Evolutionary conservation across 164 flowering plant genomes (phyloP).

Genomic region (Liriodendron chinense): DNA sequence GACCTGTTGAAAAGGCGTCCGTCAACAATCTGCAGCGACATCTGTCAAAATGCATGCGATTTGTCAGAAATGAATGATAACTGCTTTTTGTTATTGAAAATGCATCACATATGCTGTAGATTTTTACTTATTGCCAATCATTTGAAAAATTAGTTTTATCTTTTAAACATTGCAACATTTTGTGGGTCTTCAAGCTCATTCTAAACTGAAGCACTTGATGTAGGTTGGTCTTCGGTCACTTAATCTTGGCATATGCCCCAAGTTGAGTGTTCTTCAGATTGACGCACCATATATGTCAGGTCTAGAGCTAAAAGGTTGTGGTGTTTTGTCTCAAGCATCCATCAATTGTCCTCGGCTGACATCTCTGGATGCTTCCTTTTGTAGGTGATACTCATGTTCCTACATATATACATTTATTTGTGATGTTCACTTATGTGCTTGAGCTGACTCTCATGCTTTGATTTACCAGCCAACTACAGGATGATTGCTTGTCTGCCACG

Average conservation of each 20-base stretch:
- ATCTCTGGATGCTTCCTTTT: conserved; percentile 94
- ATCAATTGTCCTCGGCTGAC: conserved; percentile 75
- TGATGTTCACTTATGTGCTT: neutral
- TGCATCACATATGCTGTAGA: no score
- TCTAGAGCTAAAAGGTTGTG: conserved; percentile 96
- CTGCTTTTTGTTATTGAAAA: no score
- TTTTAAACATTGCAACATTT: neutral
- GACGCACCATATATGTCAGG: conserved; percentile 70
- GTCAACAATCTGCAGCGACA: no score
- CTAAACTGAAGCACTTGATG: conserved; percentile 7
- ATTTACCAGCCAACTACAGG: conserved; percentile 74
- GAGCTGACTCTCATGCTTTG: conserved; percentile 14
- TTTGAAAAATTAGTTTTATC: no score
- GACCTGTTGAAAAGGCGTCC: no score
- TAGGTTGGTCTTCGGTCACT: conserved; percentile 88
- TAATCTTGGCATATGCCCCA: conserved; percentile 95
- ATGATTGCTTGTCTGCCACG: conserved; percentile 86
- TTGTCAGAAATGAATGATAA: no score
- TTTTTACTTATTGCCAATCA: no score
- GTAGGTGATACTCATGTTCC: conserved; percentile 54
- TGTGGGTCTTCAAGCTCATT: neutral
- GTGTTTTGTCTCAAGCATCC: conserved; percentile 75
- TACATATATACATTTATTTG: neutral
- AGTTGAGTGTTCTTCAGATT: conserved; percentile 58
- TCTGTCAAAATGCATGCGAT: no score